phyloP scores from a whole-genome alignment of 441 rosid species.

The Cnidoscolus chayamansa region DNA sequence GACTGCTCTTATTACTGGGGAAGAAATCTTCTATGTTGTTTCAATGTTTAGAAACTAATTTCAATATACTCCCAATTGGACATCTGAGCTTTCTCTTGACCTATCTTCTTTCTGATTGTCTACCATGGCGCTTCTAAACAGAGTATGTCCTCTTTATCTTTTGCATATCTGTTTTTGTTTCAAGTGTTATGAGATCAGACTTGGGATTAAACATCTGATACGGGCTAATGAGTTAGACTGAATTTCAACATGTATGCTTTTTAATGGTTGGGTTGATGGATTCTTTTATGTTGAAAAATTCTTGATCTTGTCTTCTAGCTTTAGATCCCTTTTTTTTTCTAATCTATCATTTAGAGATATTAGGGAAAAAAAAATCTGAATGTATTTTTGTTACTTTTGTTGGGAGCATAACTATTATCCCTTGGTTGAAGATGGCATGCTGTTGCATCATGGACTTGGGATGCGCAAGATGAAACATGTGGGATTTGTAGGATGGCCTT shows the following conservation, averaged over 20 bases:
- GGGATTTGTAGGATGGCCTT: conserved; percentile 98
- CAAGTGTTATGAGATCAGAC: background rate
- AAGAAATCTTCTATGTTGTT: background rate
- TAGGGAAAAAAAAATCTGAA: background rate
- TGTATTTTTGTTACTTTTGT: background rate
- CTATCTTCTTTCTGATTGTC: conserved; percentile 7
- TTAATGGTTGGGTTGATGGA: background rate
- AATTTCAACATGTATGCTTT: background rate
- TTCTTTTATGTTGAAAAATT: background rate
- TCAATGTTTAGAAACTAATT: background rate
- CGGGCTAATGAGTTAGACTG: background rate
- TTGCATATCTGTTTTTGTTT: background rate
- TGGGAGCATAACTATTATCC: background rate
- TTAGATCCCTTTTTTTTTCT: background rate
- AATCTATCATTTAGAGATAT: background rate
- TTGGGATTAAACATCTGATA: background rate
- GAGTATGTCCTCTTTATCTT: conserved; percentile 42
- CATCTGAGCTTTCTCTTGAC: conserved; percentile 36
- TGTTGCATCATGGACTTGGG: conserved; percentile 40
- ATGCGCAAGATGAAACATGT: conserved; percentile 92
- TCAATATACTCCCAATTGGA: background rate
- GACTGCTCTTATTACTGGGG: background rate
- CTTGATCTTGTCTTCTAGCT: background rate
- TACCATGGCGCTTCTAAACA: conserved; percentile 24
- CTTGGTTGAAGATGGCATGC: too few species aligned